Evolutionary conservation across 2,329 filamentous ascomycete species (phyloP).

Genomic region (Colletotrichum melonis): DNA sequence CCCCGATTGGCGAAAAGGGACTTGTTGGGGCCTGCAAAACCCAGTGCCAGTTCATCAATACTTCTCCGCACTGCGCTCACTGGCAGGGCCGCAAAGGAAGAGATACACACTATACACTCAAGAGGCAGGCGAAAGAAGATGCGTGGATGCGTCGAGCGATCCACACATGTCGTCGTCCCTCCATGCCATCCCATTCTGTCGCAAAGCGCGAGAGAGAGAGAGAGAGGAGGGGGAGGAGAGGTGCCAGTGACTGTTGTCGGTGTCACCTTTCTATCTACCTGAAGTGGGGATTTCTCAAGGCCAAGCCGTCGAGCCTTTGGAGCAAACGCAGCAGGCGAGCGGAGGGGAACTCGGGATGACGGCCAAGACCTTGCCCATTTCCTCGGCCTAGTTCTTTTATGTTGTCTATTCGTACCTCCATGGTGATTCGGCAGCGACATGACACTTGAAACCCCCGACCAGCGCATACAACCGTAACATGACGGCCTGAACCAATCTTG

Average conservation of each 20-base stretch:
- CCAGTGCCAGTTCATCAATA: conserved; percentile 32
- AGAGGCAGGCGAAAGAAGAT: conserved; percentile 8
- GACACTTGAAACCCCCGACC: conserved; percentile 29
- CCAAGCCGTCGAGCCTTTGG: conserved; percentile 20
- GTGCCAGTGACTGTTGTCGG: conserved; percentile 6
- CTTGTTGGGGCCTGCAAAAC: conserved; percentile 32
- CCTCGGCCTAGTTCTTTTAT: conserved; percentile 1
- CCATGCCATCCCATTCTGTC: conserved; percentile 20
- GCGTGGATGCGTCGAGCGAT: conserved; percentile 11
- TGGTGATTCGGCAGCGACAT: conserved; percentile 27
- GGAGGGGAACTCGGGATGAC: conserved; percentile 6
- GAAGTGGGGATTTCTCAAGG: conserved; percentile 4
- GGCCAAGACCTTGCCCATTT: background rate
- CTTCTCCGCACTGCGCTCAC: conserved; percentile 16
- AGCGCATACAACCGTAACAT: conserved; percentile 34
- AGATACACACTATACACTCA: background rate
- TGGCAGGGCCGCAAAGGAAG: background rate
- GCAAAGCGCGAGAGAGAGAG: conserved; percentile 8
- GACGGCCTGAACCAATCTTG: conserved; percentile 27
- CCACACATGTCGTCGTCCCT: conserved; percentile 12
- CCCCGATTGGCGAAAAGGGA: conserved; percentile 32
- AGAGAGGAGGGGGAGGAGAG: background rate
- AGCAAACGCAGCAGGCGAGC: conserved; percentile 7
- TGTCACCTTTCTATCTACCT: conserved; percentile 16
- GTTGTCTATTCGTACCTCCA: background rate